These are phyloP conservation scores for Raddia guianensis DNA, from an alignment of 176 grass and related monocot species.

Conservation along the genomic window DNA sequence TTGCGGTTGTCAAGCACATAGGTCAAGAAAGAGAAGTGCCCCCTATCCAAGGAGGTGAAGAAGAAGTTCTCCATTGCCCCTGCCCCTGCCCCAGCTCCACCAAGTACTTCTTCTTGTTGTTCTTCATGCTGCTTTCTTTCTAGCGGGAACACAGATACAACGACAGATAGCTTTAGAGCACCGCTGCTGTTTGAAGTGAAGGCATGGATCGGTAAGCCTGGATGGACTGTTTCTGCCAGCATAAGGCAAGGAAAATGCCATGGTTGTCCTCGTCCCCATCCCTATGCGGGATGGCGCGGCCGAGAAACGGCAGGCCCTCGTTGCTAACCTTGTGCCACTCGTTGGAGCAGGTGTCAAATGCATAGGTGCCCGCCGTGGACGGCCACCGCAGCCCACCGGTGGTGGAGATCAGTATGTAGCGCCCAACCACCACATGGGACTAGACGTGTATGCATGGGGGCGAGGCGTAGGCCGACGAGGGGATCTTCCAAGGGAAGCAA, in stretches of 20 bases:
- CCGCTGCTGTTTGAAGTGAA: not conserved
- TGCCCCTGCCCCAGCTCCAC: too few species aligned
- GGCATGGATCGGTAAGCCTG: conserved; percentile 1
- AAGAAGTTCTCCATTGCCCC: too few species aligned
- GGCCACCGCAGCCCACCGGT: not conserved
- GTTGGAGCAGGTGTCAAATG: not conserved
- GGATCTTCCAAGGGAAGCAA: conserved; percentile 23
- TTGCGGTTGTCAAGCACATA: not conserved
- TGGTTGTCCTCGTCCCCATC: too few species aligned
- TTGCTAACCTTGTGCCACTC: not conserved
- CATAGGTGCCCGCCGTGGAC: too few species aligned
- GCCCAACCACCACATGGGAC: not conserved
- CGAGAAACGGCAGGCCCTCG: not conserved
- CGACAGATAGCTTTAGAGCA: too few species aligned
- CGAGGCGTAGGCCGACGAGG: not conserved
- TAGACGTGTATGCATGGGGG: not conserved
- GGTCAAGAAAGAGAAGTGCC: not conserved
- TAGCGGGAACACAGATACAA: too few species aligned
- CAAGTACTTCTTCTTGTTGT: too few species aligned
- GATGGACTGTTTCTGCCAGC: not conserved
- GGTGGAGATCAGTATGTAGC: not conserved
- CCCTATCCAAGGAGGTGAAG: too few species aligned
- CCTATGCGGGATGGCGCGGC: not conserved
- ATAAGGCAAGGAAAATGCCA: not conserved
- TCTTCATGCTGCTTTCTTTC: not conserved